A percentile compares a stretch with the other conserved stretches of the same genome.
These are phyloP conservation scores for Epichloe brachyelytri DNA, from an alignment of 2,329 filamentous ascomycete genomes.

Conservation along the genomic window DNA sequence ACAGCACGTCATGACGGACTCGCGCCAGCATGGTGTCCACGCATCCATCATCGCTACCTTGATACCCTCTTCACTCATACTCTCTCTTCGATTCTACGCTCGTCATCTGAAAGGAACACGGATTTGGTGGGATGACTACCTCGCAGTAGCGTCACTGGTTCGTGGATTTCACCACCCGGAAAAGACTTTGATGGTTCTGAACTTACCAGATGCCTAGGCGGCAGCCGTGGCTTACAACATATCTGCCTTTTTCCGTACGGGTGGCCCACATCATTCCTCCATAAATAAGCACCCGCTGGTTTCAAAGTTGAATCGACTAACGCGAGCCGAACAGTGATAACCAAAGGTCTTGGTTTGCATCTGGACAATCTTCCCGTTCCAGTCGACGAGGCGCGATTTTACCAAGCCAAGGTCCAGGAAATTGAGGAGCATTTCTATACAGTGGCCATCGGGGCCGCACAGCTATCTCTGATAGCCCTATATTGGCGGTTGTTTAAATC, in stretches of 20 bases:
- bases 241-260: slow-evolving; percentile 1
- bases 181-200: background rate
- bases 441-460: slow-evolving; percentile 6
- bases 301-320: background rate
- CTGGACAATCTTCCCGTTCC: slow-evolving; percentile 5
- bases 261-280: background rate
- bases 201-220: background rate
- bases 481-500: slow-evolving; percentile 7
- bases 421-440: slow-evolving; percentile 8
- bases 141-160: slow-evolving; percentile 7
- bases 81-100: slow-evolving; percentile 7
- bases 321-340: background rate
- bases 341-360: slow-evolving; percentile 5
- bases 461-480: slow-evolving; percentile 5
- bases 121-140: slow-evolving; percentile 8
- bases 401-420: slow-evolving; percentile 7
- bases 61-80: background rate
- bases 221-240: background rate
- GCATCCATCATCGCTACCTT: slow-evolving; percentile 3
- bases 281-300: background rate
- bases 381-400: slow-evolving; percentile 5
- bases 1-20: background rate
- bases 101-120: slow-evolving; percentile 2
- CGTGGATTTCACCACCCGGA: background rate
- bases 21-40: slow-evolving; percentile 1